Base-by-base conservation (phyloP, 169 alveolate genomes). In the Plasmodium reichenowi region DNA sequence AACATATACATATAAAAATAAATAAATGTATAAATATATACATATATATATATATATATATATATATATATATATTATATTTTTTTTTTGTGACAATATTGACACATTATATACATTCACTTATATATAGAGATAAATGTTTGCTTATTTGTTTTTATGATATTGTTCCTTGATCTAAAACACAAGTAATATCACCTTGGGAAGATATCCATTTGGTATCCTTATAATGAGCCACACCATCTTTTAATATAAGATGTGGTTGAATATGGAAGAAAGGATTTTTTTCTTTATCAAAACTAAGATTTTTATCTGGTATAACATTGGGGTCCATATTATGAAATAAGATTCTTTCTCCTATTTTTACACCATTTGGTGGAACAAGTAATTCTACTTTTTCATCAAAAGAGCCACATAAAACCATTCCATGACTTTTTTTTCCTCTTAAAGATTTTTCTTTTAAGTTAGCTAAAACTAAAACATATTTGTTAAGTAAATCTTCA, bases 391-490 rank as follows among this genome's bases (percentile, higher is more conserved):
- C 48, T 32, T 50, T 67, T 8, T 64, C 89, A 47, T 70, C 66
- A 64, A 78, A 78, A 32, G 89, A 78, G 2, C 80, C 95, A 64
- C 95, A 93, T 45, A 93, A 76, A 26, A 95, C 94, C 97, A 95
- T 95, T 22, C 97, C 97, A 71, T 94, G 89, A 15, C 97, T 94
- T 52, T 88, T 90, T 60, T 88, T 92, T 13, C 97, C 97, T 71
- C 97, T 91, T 80, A 95, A 87, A 38, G 89, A 88, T 71, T 94
- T 95, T 60, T 95, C 95, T 38, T 93, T 94, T 74, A 95, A 74
- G 89, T 95, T 95, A 17, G 97, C 92, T 47, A 95, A 90, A 32
- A 95, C 97, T 54, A 95, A 92, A 56, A 95, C 97, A 52, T 94
- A 90, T 50, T 95, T 88, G 50, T 94, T 88, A 60, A 95, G 62